Percentiles rank a stretch among this genome's conserved stretches.
Conservation (phyloP, 805 yeast genomes). For the Nakazawaea siamensis region DNA sequence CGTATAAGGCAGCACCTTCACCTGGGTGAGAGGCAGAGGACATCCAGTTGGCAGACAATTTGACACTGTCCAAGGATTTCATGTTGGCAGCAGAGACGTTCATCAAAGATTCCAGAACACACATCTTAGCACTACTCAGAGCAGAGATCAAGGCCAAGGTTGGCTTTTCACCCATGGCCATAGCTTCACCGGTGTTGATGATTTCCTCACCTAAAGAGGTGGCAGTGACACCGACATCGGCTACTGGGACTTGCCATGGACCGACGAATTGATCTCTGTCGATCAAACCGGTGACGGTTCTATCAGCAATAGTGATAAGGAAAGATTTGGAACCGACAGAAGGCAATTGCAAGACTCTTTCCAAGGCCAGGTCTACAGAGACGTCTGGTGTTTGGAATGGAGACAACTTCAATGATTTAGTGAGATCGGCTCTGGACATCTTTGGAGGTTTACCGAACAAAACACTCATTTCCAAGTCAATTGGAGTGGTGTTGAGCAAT, state of each 20-base stretch:
- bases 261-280: conserved; percentile 99
- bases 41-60: conserved; percentile 98
- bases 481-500: conserved; percentile 73
- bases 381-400: conserved; percentile 24
- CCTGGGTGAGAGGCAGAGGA: conserved; percentile 92
- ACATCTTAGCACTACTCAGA: conserved; percentile 87
- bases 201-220: conserved; percentile 76
- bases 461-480: conserved; percentile 91
- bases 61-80: conserved; percentile 61
- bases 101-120: conserved; percentile 89
- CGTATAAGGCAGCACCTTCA: conserved; percentile 91
- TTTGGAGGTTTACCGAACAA: conserved; percentile 97
- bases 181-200: conserved; percentile 85
- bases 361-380: conserved; percentile 54
- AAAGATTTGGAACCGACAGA: conserved; percentile 93
- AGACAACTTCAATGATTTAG: conserved; percentile 47
- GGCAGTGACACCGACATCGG: conserved; percentile 95
- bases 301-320: conserved; percentile 95
- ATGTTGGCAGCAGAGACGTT: conserved; percentile 89
- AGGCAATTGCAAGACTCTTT: conserved; percentile 81
- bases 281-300: conserved; percentile 93
- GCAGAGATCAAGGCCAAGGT: conserved; percentile 81
- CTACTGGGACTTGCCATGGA: conserved; percentile 99
- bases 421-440: conserved; percentile 68
- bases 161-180: conserved; percentile 97